Evolutionary conservation across 768 basidiomycete species (phyloP), one percentile per base, ranked within the genome.

Genomic region (Tulasnella sp.): DNA sequence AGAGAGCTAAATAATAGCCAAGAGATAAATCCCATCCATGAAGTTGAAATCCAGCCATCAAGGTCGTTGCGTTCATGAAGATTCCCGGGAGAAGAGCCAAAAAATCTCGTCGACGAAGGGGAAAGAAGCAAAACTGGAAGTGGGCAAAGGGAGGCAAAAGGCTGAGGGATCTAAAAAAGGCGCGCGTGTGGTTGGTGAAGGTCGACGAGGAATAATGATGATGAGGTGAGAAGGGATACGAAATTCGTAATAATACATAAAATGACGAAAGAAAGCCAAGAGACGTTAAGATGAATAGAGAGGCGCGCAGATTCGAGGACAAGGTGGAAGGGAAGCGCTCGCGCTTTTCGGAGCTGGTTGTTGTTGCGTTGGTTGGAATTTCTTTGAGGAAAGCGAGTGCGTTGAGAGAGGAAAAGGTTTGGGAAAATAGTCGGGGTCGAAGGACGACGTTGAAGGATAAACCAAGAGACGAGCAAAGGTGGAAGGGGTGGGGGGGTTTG

Each of bases 191-290:
- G 52, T 14, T 27, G 56, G 56, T 4, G 58, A 62, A 24, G 7
- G 58, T 62, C 58, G 58, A 62, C 58, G 58, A 62, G 58, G 56
- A 58, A 62, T 62, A 34, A 34, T 62, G n/a, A 62, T 62, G 58
- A 62, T n/a, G 58, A 16, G 58, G 31, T 14, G n/a, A n/a, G n/a
- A n/a, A n/a, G 27, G 58, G 27, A n/a, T 16, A 48, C 48, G 48
- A 48, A 48, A 48, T 10, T 48, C 31, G 58, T 62, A 62, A 27
- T 62, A 62, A 62, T 62, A 62, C 58, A 62, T 62, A 62, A 62
- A 48, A 27, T n/a, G 58, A 62, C 18, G 58, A 62, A 62, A 62
- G 58, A 7, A 9, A 21, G 7, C 1, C 1, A 34, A 31, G 58
- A 14, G 24, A n/a, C 6, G 24, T 27, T 9, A n/a, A 62, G 58